Base-by-base conservation (phyloP, 495 filamentous ascomycete species). In the Neurospora tetrasperma region DNA sequence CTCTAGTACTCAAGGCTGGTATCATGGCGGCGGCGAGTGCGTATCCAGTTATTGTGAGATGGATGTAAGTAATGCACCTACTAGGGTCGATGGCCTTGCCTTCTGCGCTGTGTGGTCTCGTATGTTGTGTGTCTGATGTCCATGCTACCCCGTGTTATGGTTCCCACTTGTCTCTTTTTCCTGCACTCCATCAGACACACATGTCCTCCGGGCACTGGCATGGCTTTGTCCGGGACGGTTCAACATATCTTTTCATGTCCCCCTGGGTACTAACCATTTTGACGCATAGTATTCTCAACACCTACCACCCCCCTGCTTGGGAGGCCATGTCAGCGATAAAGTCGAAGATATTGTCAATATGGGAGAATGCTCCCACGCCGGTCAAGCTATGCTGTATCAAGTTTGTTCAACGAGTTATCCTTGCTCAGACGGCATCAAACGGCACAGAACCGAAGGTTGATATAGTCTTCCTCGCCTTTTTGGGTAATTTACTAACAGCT, bases 361-460 rank as follows among this genome's bases (percentile, higher is more conserved):
- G 94, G 96, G 96, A 98, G 81, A 86, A 85, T 31, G 93, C 93
- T 11, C 84, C 88, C 4, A 85, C 89, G 10, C 89, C 92, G 1
- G 89, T 98, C 62, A 91, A 90, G 78, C 87, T 98, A 78, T 95
- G 93, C 85, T 98, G 96, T 82, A 92, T 98, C 86, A 99, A 99
- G 79, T 98, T 99, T 78, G 90, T 92, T 18, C 94, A 98, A 83
- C 88, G 93, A 38, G 93, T 98, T 43, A 92, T 99, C 59, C 91
- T 97, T 71, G 91, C 93, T 8, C 95, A 99, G 80, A 98, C 94
- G 8, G 90, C 90, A 16, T 94, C 93, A 44, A 82, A 90, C 74
- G 90, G 94, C 75, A 85, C 89, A 39, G 96, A 98, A 80, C 93
- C 93, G 73, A 90, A 93, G 85, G 94, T 97, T 88, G 69, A 90